phyloP scores from a whole-genome alignment of 2,329 filamentous ascomycete species.

The Claviceps purpurea region DNA sequence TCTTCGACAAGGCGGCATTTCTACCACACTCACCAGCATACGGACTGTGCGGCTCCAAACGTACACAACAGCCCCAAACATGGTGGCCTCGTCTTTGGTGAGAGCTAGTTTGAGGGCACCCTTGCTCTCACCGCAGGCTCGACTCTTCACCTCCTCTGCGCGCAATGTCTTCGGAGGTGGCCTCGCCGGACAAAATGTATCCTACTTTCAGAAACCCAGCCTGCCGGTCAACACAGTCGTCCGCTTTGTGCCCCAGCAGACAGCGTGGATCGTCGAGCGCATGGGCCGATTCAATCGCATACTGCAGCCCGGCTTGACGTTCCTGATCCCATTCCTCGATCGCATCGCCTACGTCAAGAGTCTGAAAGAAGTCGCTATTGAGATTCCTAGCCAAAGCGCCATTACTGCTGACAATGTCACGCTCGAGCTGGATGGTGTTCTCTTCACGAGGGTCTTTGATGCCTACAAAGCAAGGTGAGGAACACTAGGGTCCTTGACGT shows the following conservation, averaged over 20 bases:
- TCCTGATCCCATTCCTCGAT: slow-evolving; percentile 82
- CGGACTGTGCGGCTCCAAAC: slow-evolving; percentile 6
- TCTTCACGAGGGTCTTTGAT: slow-evolving; percentile 94
- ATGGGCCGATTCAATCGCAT: slow-evolving; percentile 98
- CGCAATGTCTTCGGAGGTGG: slow-evolving; percentile 20
- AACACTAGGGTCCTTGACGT: not conserved
- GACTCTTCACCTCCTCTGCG: slow-evolving; percentile 19
- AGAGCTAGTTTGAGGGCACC: slow-evolving; percentile 6
- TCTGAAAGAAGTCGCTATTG: slow-evolving; percentile 87
- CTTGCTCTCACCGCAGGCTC: slow-evolving; percentile 8
- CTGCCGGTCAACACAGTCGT: slow-evolving; percentile 89
- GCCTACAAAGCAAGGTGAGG: slow-evolving; percentile 88
- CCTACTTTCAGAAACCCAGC: slow-evolving; percentile 65
- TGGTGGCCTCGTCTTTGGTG: slow-evolving; percentile 5
- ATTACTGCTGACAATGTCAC: slow-evolving; percentile 99
- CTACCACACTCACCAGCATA: not conserved
- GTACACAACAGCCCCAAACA: slow-evolving; percentile 4
- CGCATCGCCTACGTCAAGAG: slow-evolving; percentile 97
- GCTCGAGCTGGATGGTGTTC: slow-evolving; percentile 83
- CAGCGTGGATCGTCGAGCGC: slow-evolving; percentile 97
- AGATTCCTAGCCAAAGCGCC: slow-evolving; percentile 94
- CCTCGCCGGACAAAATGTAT: slow-evolving; percentile 31
- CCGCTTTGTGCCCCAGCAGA: slow-evolving; percentile 98
- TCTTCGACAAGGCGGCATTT: not conserved
- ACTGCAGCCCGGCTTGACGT: slow-evolving; percentile 76